Percentiles rank a stretch among this genome's conserved stretches.
Conservation (phyloP, 2,329 filamentous ascomycete species). For the Scytalidium lignicola region DNA sequence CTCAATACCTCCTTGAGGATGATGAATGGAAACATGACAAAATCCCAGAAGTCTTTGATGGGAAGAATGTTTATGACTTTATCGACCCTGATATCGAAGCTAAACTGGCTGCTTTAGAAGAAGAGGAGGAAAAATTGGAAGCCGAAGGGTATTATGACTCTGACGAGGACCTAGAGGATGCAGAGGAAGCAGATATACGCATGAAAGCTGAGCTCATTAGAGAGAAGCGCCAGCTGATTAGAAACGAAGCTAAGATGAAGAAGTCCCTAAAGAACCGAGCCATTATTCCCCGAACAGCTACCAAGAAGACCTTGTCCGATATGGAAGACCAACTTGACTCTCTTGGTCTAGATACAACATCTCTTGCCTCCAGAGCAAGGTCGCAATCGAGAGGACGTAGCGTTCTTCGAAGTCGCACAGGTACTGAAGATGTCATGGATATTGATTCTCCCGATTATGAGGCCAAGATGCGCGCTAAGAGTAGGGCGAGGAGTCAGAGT, state of each 20-base stretch:
- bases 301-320: conserved; percentile 77
- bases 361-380: conserved; percentile 68
- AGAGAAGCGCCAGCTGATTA: conserved; percentile 87
- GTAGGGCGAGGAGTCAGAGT: conserved; percentile 60
- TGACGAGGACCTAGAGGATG: conserved; percentile 74
- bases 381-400: conserved; percentile 68
- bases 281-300: conserved; percentile 77
- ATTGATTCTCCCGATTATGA: conserved; percentile 53
- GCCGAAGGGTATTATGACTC: conserved; percentile 92
- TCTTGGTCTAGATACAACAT: conserved; percentile 78
- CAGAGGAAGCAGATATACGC: conserved; percentile 79
- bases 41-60: conserved; percentile 89
- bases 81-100: conserved; percentile 94
- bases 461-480: conserved; percentile 64
- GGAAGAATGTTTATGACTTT: conserved; percentile 96
- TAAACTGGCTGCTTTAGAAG: conserved; percentile 86
- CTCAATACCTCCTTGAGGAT: conserved; percentile 82
- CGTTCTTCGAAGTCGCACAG: conserved; percentile 55
- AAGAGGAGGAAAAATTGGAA: conserved; percentile 90
- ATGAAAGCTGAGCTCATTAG: conserved; percentile 94
- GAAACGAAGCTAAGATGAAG: conserved; percentile 91
- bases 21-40: conserved; percentile 95
- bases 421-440: conserved; percentile 71
- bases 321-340: conserved; percentile 82
- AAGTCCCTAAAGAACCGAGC: conserved; percentile 97